These are phyloP conservation scores for Boletales sp. DNA, from an alignment of 768 basidiomycete genomes.

Conservation along the genomic window DNA sequence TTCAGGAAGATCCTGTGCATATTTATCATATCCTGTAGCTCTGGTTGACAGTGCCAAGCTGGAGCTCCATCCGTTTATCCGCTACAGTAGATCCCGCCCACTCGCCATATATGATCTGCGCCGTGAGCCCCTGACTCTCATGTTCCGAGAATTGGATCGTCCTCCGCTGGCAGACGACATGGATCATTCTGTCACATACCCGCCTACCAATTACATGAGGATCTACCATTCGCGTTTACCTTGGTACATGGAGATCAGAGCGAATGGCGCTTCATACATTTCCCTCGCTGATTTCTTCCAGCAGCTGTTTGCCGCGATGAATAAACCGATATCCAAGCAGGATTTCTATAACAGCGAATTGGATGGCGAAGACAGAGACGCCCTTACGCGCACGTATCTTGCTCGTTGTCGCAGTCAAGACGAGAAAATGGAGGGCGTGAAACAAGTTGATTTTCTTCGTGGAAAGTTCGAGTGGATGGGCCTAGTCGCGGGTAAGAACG, in stretches of 20 bases:
- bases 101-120: slow-evolving; percentile 53
- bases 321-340: slow-evolving; percentile 40
- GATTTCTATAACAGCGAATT: slow-evolving; percentile 63
- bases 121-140: slow-evolving; percentile 33
- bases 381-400: slow-evolving; percentile 44
- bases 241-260: slow-evolving; percentile 62
- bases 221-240: slow-evolving; percentile 56
- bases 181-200: slow-evolving; percentile 50
- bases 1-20: background rate
- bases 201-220: slow-evolving; percentile 48
- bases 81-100: slow-evolving; percentile 27
- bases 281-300: slow-evolving; percentile 54
- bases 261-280: slow-evolving; percentile 46
- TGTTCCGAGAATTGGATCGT: slow-evolving; percentile 45
- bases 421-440: slow-evolving; percentile 43
- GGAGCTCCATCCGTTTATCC: slow-evolving; percentile 21
- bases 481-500: slow-evolving; percentile 48
- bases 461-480: slow-evolving; percentile 51
- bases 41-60: slow-evolving; percentile 25
- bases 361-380: slow-evolving; percentile 40
- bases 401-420: slow-evolving; percentile 37
- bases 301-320: slow-evolving; percentile 43
- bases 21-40: slow-evolving; percentile 9
- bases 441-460: slow-evolving; percentile 59
- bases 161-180: slow-evolving; percentile 47